Evolutionary conservation across 768 basidiomycete genomes (phyloP), one percentile per base, ranked within the genome.

Genomic region (Suillus paluster): DNA sequence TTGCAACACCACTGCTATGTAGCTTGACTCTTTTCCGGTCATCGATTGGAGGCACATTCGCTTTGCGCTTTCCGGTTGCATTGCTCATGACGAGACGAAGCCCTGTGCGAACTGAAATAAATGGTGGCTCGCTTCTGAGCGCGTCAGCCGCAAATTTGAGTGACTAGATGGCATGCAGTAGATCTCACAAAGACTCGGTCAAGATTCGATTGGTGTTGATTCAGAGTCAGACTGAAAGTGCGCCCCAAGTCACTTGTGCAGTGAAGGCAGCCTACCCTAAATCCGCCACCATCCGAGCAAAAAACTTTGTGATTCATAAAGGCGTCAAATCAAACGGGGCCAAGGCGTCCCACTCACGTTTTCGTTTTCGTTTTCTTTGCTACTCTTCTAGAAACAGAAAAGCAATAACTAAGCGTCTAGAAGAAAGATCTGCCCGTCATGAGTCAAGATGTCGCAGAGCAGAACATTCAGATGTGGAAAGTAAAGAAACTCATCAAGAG

Each of bases 401-500:
- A 36, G 42, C 44, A 9, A 46, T 12, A 50, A 21, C 60, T 62
- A 63, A 57, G 53, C 41, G 3, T 10, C 4, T 30, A 63, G 60
- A 67, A 70, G 48, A 41, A 19, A 19, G 6, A 44, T 49, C 52
- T 58, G 74, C 75, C 77, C 83, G 88, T 73, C 69, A 92, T 91
- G 90, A 90, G 86, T 83, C 89, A 89, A 80, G 91, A 92, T 75
- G 78, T 78, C 66, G 94, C 94, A 75, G 94, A 96, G 81, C 92
- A 95, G 80, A 96, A 95, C 75, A 96, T 95, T 73, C 92, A 94
- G 84, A 92, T 95, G 88, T 92, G 93, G 96, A 95, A 97, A 81
- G 90, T 97, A 79, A 95, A 96, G 83, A 98, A 97, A 82, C 92
- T 99, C 80, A 95, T 99, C 82, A 95, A 95, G 85, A 95, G 93